These are phyloP conservation scores for Phytophthora idaei DNA, from an alignment of 352 stramenopile genomes.

Conservation along the genomic window DNA sequence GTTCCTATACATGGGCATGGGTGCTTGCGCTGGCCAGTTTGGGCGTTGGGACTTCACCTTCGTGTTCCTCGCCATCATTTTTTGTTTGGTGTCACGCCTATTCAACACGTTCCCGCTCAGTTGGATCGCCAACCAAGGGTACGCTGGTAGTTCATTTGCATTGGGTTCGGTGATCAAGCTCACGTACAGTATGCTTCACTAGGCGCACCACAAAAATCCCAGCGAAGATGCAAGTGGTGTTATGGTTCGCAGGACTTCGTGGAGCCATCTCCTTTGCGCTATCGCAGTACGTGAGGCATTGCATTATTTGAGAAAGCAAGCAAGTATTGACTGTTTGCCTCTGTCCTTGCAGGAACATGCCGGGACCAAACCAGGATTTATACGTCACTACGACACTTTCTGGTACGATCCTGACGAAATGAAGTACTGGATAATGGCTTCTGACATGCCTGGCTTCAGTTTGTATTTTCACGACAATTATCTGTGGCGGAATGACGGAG, in stretches of 20 bases:
- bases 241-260: conserved; percentile 93
- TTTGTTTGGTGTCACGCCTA: conserved; percentile 85
- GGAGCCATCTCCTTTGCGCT: conserved; percentile 88
- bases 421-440: neutral
- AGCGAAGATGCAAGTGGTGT: conserved; percentile 91
- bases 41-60: conserved; percentile 87
- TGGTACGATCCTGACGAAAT: conserved; percentile 25
- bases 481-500: conserved; percentile 93
- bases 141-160: neutral
- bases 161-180: neutral
- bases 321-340: neutral
- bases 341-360: conserved; percentile 87
- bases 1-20: conserved; percentile 83
- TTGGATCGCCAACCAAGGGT: conserved; percentile 66
- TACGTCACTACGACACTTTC: conserved; percentile 78
- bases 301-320: neutral
- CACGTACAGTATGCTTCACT: neutral
- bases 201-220: conserved; percentile 73
- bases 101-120: conserved; percentile 96
- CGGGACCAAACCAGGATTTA: conserved; percentile 91
- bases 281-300: conserved; percentile 55
- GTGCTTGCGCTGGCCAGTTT: conserved; percentile 69
- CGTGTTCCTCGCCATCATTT: conserved; percentile 85
- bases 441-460: conserved; percentile 43
- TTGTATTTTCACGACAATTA: conserved; percentile 96